These are phyloP conservation scores for Chlorella ohadii DNA, from an alignment of 139 green algal species.

Conservation along the genomic window DNA sequence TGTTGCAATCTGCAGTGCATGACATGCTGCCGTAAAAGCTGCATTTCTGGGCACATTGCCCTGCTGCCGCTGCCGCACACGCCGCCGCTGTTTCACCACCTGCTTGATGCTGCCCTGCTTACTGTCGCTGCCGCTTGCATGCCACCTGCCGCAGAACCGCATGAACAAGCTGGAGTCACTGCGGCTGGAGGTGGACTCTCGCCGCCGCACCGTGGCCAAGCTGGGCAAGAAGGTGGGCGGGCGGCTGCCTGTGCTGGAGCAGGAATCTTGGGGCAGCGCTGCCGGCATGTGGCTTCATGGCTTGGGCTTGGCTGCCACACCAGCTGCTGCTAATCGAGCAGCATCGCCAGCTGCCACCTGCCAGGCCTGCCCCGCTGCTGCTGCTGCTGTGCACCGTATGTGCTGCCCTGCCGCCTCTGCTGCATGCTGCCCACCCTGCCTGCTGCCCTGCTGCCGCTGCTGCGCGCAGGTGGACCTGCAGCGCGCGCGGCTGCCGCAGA, in stretches of 20 bases:
- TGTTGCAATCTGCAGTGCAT: too few species aligned
- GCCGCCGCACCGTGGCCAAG: slow-evolving; percentile 78
- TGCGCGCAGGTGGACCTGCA: slow-evolving; percentile 59
- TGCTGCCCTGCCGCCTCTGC: neutral
- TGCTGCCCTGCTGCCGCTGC: neutral
- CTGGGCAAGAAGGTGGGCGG: slow-evolving; percentile 55
- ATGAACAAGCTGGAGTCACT: slow-evolving; percentile 84
- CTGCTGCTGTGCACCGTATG: neutral
- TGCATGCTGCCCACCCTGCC: neutral
- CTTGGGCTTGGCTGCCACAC: too few species aligned
- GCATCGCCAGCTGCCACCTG: neutral
- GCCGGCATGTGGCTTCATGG: too few species aligned
- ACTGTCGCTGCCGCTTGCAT: neutral
- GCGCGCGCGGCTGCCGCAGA: slow-evolving; percentile 56
- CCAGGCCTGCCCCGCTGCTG: too few species aligned
- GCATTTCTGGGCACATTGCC: neutral
- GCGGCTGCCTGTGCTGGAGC: neutral
- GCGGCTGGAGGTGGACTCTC: slow-evolving; percentile 87
- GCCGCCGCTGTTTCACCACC: neutral
- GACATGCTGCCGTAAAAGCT: too few species aligned
- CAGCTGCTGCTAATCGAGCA: too few species aligned
- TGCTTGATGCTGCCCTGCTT: neutral
- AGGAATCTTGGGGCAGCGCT: too few species aligned
- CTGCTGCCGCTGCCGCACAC: neutral
- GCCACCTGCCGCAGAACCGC: slow-evolving; percentile 55